A percentile compares a stretch with the other conserved stretches of the same genome.
Conservation (phyloP, 2,329 filamentous ascomycete genomes). For the Colletotrichum sp. region DNA sequence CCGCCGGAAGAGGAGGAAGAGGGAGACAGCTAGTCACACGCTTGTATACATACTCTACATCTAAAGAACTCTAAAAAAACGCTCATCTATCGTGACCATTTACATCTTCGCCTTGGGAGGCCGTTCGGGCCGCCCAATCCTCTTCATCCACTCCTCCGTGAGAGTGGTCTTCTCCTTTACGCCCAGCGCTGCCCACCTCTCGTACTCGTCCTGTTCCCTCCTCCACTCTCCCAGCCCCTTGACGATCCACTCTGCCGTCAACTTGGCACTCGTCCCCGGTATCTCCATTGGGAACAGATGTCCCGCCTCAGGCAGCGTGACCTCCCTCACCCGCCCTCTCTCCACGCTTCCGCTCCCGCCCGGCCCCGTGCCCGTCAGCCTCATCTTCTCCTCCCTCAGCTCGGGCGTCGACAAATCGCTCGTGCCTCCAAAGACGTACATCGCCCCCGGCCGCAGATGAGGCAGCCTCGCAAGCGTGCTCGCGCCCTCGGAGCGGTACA, state of each 20-base stretch:
- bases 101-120: constrained; percentile 22
- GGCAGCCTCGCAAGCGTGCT: constrained; percentile 62
- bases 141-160: constrained; percentile 59
- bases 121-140: constrained; percentile 44
- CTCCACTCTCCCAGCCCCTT: constrained; percentile 63
- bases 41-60: constrained; percentile 15
- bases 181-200: constrained; percentile 57
- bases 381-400: constrained; percentile 61
- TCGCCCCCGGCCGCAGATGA: constrained; percentile 64
- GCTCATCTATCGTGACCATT: neutral
- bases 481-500: constrained; percentile 72
- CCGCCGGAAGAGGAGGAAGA: constrained; percentile 44
- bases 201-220: constrained; percentile 60
- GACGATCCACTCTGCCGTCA: constrained; percentile 61
- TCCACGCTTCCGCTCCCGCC: constrained; percentile 70
- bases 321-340: constrained; percentile 70
- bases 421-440: constrained; percentile 71
- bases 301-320: constrained; percentile 68
- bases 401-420: constrained; percentile 61
- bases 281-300: constrained; percentile 88
- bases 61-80: neutral
- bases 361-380: constrained; percentile 65
- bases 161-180: constrained; percentile 60
- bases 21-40: constrained; percentile 14
- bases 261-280: constrained; percentile 68